phyloP scores from a whole-genome alignment of 768 basidiomycete species.

The Nidula microcarpa region DNA sequence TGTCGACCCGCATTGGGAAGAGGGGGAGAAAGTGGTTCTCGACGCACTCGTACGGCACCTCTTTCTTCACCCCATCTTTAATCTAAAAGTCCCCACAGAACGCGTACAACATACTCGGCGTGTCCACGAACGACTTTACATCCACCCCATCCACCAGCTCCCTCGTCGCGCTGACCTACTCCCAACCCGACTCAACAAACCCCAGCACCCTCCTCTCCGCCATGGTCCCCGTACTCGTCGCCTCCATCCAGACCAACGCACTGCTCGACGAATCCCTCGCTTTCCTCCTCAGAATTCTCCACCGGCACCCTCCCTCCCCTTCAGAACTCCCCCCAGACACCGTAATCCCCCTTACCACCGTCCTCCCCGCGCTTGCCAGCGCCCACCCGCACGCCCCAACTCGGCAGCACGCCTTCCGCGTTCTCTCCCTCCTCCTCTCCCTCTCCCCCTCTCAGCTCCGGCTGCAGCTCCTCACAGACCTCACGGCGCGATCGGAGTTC shows the following conservation, averaged over 20 bases:
- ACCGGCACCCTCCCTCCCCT: constrained; percentile 11
- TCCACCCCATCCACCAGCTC: constrained; percentile 23
- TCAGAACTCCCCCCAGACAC: constrained; percentile 38
- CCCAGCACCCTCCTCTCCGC: constrained; percentile 18
- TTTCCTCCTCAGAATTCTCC: constrained; percentile 40
- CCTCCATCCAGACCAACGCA: constrained; percentile 49
- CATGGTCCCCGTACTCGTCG: constrained; percentile 39
- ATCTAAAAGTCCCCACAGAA: constrained; percentile 19
- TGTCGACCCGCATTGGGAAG: constrained; percentile 30
- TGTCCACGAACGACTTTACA: constrained; percentile 7
- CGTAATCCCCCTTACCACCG: constrained; percentile 40
- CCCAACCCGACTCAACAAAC: constrained; percentile 8
- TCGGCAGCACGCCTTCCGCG: constrained; percentile 60
- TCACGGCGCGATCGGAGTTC: constrained; percentile 44
- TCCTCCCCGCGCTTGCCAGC: constrained; percentile 57
- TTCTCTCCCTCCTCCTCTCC: constrained; percentile 51
- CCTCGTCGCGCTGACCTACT: constrained; percentile 36
- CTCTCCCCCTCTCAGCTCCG: constrained; percentile 43
- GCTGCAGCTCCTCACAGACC: constrained; percentile 51
- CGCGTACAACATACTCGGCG: constrained; percentile 31
- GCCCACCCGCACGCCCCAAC: constrained; percentile 55
- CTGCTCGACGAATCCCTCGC: constrained; percentile 61
- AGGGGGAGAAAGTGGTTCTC: constrained; percentile 31
- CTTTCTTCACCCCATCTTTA: neutral
- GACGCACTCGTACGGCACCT: constrained; percentile 34